Conservation (phyloP, 176 grass and related monocot genomes). For the Lolium rigidum region DNA sequence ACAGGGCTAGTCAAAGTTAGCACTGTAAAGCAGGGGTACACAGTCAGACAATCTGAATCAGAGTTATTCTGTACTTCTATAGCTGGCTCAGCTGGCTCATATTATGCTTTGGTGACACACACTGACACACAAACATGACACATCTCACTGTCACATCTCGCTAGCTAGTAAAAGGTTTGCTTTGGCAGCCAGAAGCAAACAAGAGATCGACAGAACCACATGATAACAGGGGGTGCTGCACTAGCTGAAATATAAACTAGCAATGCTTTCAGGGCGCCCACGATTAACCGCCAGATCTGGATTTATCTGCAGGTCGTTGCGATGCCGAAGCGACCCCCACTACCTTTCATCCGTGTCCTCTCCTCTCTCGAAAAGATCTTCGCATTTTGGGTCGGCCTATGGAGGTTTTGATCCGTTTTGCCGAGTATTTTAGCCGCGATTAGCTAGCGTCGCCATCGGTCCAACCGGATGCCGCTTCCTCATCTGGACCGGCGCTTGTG, state of each 20-base stretch:
- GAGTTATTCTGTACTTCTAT: not conserved
- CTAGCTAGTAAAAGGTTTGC: conserved; percentile 2
- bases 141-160: not conserved
- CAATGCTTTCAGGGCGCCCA: conserved; percentile 40
- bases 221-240: conserved; percentile 28
- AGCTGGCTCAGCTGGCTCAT: not conserved
- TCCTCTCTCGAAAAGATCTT: conserved; percentile 23
- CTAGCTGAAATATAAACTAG: conserved; percentile 32
- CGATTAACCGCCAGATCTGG: conserved; percentile 50
- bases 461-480: not conserved
- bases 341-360: conserved; percentile 11
- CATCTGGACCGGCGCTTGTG: not conserved
- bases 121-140: not conserved
- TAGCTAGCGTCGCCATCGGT: conserved; percentile 17
- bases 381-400: conserved; percentile 10
- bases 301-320: conserved; percentile 43
- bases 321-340: conserved; percentile 62
- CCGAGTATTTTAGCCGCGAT: not conserved
- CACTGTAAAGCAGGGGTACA: not conserved
- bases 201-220: conserved; percentile 36
- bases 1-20: not conserved
- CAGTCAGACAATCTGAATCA: conserved; percentile 18
- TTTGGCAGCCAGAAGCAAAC: conserved; percentile 14
- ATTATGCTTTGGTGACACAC: not conserved
- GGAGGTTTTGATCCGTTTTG: conserved; percentile 12